Percentiles rank a stretch among this genome's conserved stretches.
phyloP scores from a whole-genome alignment of 164 flowering plant species.

The Berberis thunbergii region DNA sequence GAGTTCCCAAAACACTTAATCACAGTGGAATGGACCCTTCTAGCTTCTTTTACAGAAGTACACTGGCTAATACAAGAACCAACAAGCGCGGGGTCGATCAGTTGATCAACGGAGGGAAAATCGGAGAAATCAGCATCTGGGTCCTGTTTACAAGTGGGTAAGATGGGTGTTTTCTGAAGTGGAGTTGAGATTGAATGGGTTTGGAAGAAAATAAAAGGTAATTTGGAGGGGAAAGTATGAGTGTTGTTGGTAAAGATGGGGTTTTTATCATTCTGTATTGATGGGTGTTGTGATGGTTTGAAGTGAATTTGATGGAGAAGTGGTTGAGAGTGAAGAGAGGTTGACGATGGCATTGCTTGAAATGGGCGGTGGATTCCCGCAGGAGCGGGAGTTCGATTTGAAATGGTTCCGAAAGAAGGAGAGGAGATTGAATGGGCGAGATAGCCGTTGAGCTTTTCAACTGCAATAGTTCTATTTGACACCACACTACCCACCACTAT shows the following conservation, averaged over 20 bases:
- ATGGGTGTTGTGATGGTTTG: slow-evolving; percentile 7
- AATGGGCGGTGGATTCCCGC: too few relatives aligned
- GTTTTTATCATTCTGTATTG: background rate
- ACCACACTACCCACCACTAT: too few relatives aligned
- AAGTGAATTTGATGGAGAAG: background rate
- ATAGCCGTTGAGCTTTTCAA: too few relatives aligned
- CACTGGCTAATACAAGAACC: slow-evolving; percentile 46
- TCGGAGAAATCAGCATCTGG: slow-evolving; percentile 12
- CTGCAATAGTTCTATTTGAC: too few relatives aligned
- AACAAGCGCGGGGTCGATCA: slow-evolving; percentile 17
- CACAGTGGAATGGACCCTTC: slow-evolving; percentile 36
- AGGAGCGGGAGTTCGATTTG: too few relatives aligned
- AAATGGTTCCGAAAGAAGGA: too few relatives aligned
- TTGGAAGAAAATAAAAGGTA: slow-evolving; percentile 3
- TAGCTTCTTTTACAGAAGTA: slow-evolving; percentile 25
- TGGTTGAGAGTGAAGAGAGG: too few relatives aligned
- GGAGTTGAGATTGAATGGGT: slow-evolving; percentile 5
- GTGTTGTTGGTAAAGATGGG: background rate
- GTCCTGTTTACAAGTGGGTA: slow-evolving; percentile 3
- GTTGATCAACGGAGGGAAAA: background rate
- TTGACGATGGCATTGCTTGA: too few relatives aligned
- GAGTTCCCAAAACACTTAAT: slow-evolving; percentile 19
- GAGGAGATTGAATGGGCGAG: too few relatives aligned
- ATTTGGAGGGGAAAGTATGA: background rate
- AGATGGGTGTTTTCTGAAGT: background rate